phyloP scores from a whole-genome alignment of 257 asterid genomes.

The Solanum chiquidenum region DNA sequence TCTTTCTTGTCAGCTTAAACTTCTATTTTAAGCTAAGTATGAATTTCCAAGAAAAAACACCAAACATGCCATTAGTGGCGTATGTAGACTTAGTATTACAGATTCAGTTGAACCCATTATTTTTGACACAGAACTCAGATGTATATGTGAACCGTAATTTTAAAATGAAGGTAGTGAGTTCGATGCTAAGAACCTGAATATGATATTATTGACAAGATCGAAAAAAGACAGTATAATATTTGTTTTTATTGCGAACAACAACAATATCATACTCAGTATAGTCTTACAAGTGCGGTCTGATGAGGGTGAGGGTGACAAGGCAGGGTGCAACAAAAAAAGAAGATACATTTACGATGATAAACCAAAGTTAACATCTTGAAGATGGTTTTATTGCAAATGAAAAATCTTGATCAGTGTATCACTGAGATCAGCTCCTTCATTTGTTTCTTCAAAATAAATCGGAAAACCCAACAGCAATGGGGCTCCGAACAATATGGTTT shows the following conservation, averaged over 20 bases:
- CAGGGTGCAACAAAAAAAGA: neutral
- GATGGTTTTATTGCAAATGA: neutral
- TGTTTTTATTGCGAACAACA: neutral
- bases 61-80: neutral
- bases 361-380: neutral
- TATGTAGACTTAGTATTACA: neutral
- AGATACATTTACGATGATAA: neutral
- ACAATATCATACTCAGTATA: neutral
- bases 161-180: neutral
- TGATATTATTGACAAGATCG: neutral
- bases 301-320: neutral
- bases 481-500: slow-evolving; percentile 8
- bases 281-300: neutral
- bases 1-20: neutral
- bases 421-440: neutral
- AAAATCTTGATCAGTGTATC: neutral
- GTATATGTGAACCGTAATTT: neutral
- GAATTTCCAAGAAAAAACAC: neutral
- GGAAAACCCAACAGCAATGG: slow-evolving; percentile 5
- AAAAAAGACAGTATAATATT: neutral
- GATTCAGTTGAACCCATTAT: neutral
- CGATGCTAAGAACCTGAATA: neutral
- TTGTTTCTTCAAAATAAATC: neutral
- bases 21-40: neutral
- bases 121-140: neutral